Conservation (phyloP, 176 grass and related monocot species). For the Carex cristatella region DNA sequence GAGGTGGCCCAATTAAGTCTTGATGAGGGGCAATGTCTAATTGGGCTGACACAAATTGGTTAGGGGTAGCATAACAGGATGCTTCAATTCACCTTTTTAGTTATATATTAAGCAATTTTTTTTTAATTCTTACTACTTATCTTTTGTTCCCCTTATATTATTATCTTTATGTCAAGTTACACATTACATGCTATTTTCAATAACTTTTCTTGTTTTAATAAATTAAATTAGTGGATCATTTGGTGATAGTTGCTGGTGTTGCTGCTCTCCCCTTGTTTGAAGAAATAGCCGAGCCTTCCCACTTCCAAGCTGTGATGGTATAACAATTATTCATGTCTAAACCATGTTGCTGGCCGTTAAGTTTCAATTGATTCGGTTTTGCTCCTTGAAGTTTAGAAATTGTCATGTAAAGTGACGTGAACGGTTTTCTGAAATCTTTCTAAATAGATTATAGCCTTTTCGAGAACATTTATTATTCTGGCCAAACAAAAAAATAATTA, state of each 20-base stretch:
- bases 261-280: slow-evolving; percentile 47
- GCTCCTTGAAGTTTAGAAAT: neutral
- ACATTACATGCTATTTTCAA: neutral
- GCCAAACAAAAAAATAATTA: neutral
- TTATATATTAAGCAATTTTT: neutral
- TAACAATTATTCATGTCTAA: neutral
- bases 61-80: neutral
- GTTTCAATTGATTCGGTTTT: neutral
- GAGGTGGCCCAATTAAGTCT: neutral
- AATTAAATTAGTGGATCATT: slow-evolving; percentile 50
- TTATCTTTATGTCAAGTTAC: neutral
- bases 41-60: neutral
- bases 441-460: neutral
- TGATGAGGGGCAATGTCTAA: neutral
- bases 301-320: slow-evolving; percentile 55
- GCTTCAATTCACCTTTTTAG: neutral
- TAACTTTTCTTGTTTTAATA: neutral
- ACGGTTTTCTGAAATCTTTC: neutral
- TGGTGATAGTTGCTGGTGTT: slow-evolving; percentile 61
- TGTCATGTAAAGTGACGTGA: neutral
- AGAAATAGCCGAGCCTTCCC: slow-evolving; percentile 34
- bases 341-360: neutral
- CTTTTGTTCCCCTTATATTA: neutral
- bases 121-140: neutral
- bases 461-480: neutral